phyloP scores from a whole-genome alignment of 331 rosid genomes.

The Saraca asoca region DNA sequence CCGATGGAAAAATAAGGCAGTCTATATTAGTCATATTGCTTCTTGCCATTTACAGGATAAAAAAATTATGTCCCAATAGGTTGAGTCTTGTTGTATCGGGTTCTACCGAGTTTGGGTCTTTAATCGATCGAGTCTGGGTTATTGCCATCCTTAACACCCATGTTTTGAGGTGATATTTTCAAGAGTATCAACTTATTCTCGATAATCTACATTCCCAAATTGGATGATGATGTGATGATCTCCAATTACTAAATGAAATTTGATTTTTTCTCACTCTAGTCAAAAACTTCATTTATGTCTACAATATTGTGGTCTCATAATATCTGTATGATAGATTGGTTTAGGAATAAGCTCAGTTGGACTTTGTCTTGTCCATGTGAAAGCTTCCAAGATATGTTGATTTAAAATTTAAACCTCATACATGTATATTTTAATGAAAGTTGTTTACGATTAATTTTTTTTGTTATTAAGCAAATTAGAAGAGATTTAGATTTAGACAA shows the following conservation, averaged over 20 bases:
- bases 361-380: conserved; percentile 78
- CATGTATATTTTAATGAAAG: conserved; percentile 4
- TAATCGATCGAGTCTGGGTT: too few species aligned
- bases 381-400: conserved; percentile 69
- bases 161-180: conserved; percentile 79
- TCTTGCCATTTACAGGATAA: too few species aligned
- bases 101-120: too few species aligned
- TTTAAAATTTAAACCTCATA: conserved; percentile 5
- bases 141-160: too few species aligned
- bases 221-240: conserved; percentile 5
- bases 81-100: too few species aligned
- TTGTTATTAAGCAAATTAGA: conserved; percentile 11
- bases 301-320: conserved; percentile 13
- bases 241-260: background rate
- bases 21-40: too few species aligned
- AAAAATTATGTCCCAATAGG: too few species aligned
- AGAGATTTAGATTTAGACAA: conserved; percentile 7
- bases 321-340: conserved; percentile 70
- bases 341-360: conserved; percentile 98
- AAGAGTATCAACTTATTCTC: too few species aligned
- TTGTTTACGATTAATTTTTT: conserved; percentile 15
- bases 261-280: conserved; percentile 10
- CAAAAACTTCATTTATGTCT: conserved; percentile 8
- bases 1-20: too few species aligned
- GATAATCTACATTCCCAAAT: too few species aligned